A percentile compares a stretch with the other conserved stretches of the same genome.
Evolutionary conservation across 148 eudicot genomes (phyloP).

Genomic region (Chenopodium quinoa): DNA sequence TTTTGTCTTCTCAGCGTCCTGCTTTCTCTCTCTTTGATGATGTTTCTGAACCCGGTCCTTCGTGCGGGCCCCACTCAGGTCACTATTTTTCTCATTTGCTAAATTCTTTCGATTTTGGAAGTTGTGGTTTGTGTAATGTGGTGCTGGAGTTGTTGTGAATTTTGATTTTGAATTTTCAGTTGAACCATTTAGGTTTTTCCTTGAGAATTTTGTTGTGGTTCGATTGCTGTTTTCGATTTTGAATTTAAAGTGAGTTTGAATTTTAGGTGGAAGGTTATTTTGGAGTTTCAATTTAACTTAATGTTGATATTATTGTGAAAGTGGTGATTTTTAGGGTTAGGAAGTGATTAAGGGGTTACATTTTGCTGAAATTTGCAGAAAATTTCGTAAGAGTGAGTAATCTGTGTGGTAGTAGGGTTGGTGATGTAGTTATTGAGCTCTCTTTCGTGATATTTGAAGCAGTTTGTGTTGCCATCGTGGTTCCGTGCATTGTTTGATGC

Average conservation of each 20-base stretch:
- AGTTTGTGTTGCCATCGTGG: neutral
- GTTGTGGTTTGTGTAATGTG: neutral
- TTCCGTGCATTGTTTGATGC: neutral
- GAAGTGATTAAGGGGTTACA: neutral
- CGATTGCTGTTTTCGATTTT: neutral
- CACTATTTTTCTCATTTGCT: neutral
- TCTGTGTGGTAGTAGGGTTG: neutral
- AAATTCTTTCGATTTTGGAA: neutral
- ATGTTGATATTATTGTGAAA: neutral
- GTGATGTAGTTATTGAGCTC: neutral
- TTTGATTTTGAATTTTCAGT: neutral
- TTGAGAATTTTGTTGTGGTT: neutral
- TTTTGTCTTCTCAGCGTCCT: slow-evolving; percentile 50
- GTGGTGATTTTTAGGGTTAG: neutral
- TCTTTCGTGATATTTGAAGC: neutral
- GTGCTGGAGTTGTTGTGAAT: neutral
- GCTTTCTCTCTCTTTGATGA: slow-evolving; percentile 17
- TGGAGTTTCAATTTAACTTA: neutral
- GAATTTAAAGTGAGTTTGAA: neutral
- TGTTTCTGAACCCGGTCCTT: slow-evolving; percentile 35
- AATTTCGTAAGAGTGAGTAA: neutral
- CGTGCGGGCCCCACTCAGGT: slow-evolving; percentile 27
- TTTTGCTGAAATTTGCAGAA: neutral
- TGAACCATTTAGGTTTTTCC: neutral
- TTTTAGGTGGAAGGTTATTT: neutral